Evolutionary conservation across 2,329 filamentous ascomycete genomes (phyloP), one percentile per base, ranked within the genome.

Genomic region (Aspergillus latus): DNA sequence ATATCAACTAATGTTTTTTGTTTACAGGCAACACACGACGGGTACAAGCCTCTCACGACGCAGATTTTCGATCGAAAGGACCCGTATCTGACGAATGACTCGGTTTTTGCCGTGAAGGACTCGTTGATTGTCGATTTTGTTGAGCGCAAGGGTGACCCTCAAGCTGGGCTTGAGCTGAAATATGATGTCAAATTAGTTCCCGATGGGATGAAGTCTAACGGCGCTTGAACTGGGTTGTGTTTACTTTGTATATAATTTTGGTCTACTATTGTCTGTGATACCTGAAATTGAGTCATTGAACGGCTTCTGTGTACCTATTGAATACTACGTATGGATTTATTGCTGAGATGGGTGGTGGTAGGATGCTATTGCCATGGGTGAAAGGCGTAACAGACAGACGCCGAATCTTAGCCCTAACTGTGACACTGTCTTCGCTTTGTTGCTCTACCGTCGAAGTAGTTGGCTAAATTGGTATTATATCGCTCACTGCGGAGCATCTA

Each of bases 41-140:
- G 82, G 6, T 86, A 87, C 76, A 88, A 85, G 65, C 79, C 86
- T 0, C 80, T 95, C 47, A 88, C 87, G 0, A 91, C 89, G 1
- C 89, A 94, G 71, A 85, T 94, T 54, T 93, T 91, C 68, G 88
- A 91, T 69, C 76, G 79, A 56, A 79, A 83, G 59, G 84, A 86
- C 71, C 79, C 82, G 59, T 86, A 89, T 63, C 76, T 90, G 43
- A 74, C 76, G 15, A 77, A 84, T 55, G 83, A 85, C 62, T 77
- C 80, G 0, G 82, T 84, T 0, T 85, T 85, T 61, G 82, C 83
- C 0, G 82, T 84, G 48, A 85, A 85, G 67, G 82, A 85, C 57
- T 80, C 78, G 11, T 64, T 86, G 49, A 66, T 84, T 36, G 82
- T 85, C 9, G 82, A 85, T 50, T 86, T 86, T 63, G 68, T 77